Evolutionary conservation across 345 rosid species (phyloP).

Genomic region (Salix caprea): DNA sequence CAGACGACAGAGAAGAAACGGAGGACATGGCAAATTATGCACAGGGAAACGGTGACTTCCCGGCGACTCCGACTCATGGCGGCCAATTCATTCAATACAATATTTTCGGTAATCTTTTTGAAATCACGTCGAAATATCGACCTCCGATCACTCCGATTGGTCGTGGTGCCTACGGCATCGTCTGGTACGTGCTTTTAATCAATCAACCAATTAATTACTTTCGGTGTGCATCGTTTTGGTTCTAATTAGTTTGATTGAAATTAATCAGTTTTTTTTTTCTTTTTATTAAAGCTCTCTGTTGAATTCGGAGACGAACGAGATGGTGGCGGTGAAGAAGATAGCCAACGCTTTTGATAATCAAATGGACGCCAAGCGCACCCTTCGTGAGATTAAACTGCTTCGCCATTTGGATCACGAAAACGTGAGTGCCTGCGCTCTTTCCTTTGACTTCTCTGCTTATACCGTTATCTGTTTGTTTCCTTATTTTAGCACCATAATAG

Average conservation of each 20-base stretch:
- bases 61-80: conserved; percentile 63
- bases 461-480: no score
- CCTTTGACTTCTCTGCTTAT: no score
- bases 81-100: conserved; percentile 65
- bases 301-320: conserved; percentile 88
- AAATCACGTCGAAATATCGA: conserved; percentile 79
- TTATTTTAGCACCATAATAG: no score
- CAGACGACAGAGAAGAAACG: neutral
- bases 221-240: neutral
- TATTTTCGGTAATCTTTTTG: conserved; percentile 78
- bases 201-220: no score
- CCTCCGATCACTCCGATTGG: conserved; percentile 95
- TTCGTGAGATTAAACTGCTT: conserved; percentile 92
- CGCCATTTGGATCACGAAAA: conserved; percentile 97
- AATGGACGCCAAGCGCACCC: conserved; percentile 98
- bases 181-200: conserved; percentile 56
- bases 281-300: conserved; percentile 58
- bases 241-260: neutral
- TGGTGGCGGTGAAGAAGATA: conserved; percentile 95
- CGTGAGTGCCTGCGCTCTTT: conserved; percentile 31
- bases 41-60: conserved; percentile 51
- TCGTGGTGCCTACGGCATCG: conserved; percentile 96
- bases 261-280: neutral
- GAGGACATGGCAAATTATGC: conserved; percentile 31
- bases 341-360: conserved; percentile 90